Base-by-base conservation (phyloP, 305 asterid species). In the Solanum hybrid region DNA sequence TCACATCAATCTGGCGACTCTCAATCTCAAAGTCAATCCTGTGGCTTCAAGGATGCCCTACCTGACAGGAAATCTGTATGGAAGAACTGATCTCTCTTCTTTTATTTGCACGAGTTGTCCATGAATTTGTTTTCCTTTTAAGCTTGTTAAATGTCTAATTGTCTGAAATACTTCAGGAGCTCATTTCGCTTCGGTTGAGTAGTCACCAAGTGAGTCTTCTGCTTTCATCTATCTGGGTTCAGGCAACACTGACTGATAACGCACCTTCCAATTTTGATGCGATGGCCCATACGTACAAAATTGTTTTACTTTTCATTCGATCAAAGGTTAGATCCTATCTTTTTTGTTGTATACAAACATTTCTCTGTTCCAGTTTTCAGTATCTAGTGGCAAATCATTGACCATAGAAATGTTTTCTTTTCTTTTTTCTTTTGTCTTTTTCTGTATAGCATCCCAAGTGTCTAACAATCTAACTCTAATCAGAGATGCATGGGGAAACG, bases 181-280 rank as follows among this genome's bases (percentile, higher is more conserved):
- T 41, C 89, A 85, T 90, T 87, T 92, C 94, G 65, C 93, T 93
- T 88, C 92, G 95, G 79, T 87, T 93, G 89, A 93, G 94, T 85
- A 92, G 93, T 80, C 94, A 93, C 90, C 95, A 93, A 93, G 91
- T 93, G 39, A 92, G 91, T 88, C 94, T 93, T 89, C 94, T 93
- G 89, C 94, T 93, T 79, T 93, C 95, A 78, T 92, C 94, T 89
- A 90, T 93, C 90, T 93, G 95, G 95, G 91, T 92, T 87, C 94
- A 93, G 91, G 94, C 95, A 88, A 85, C 92, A 75, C 90, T 88
- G 81, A 85, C 89, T 24, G 95, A 90, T 61, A 93, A 93, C 91
- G 39, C 92, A 36, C 94, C 95, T 27, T 92, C 91, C 88, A 93
- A 93, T 89, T 93, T 93, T 84, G 93, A 92, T 87, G 94, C 94